Evolutionary conservation across 768 basidiomycete species (phyloP).

Genomic region (Butyriboletus loyo): DNA sequence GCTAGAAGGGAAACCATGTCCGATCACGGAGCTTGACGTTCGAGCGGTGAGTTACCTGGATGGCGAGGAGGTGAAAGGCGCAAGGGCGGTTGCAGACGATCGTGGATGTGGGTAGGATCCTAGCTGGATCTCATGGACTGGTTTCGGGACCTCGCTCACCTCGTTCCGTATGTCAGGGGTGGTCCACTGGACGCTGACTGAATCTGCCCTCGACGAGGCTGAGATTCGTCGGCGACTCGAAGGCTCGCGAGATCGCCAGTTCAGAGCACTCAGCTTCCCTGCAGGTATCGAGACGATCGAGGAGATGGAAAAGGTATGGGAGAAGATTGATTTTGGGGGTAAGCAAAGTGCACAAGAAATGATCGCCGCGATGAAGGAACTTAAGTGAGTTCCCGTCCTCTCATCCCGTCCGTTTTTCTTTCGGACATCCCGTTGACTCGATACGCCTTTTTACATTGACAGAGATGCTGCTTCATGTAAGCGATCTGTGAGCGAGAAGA

Average conservation of each 20-base stretch:
- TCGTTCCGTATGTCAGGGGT: conserved; percentile 46
- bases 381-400: neutral
- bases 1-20: conserved; percentile 32
- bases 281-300: conserved; percentile 37
- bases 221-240: conserved; percentile 38
- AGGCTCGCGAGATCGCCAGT: conserved; percentile 41
- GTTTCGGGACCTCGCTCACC: neutral
- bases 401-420: too few species aligned
- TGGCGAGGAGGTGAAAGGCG: conserved; percentile 35
- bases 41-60: conserved; percentile 44
- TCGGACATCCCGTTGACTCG: neutral
- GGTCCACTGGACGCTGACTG: conserved; percentile 53
- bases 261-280: conserved; percentile 47
- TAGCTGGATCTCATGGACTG: too few species aligned
- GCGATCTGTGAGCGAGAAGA: neutral
- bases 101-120: conserved; percentile 15
- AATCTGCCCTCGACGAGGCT: conserved; percentile 30
- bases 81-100: conserved; percentile 30
- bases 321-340: conserved; percentile 28
- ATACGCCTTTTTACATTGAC: neutral
- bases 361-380: neutral
- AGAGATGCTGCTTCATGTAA: neutral
- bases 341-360: conserved; percentile 3
- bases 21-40: conserved; percentile 61
- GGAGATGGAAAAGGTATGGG: conserved; percentile 33